These are phyloP conservation scores for Penicillium concentricum DNA, from an alignment of 2,329 filamentous ascomycete species.

Conservation along the genomic window DNA sequence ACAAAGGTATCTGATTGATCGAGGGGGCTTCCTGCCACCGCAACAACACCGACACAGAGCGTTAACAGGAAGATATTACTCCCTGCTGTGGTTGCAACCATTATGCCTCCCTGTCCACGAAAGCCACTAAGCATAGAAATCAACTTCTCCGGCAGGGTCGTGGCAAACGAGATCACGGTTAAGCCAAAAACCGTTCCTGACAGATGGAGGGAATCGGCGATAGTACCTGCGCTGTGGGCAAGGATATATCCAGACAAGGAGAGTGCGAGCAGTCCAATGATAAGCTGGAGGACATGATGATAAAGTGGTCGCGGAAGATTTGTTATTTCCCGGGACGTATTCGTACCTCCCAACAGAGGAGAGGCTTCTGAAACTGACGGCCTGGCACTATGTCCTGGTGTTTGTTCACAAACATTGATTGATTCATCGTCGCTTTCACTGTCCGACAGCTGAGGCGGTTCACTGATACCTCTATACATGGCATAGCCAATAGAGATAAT, in stretches of 20 bases:
- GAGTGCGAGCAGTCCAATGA: conserved; percentile 47
- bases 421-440: conserved; percentile 40
- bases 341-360: conserved; percentile 16
- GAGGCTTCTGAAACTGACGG: conserved; percentile 15
- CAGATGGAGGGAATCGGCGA: conserved; percentile 43
- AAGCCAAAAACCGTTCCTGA: conserved; percentile 51
- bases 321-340: neutral
- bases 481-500: conserved; percentile 45
- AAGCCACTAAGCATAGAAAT: conserved; percentile 50
- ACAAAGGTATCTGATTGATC: conserved; percentile 16
- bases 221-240: conserved; percentile 44
- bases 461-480: conserved; percentile 46
- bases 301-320: conserved; percentile 24
- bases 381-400: neutral
- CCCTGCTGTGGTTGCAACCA: conserved; percentile 54
- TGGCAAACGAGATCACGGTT: conserved; percentile 52
- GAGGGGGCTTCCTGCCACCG: conserved; percentile 7
- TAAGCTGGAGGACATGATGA: conserved; percentile 45
- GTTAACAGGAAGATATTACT: conserved; percentile 57
- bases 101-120: conserved; percentile 49
- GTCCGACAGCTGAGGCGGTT: conserved; percentile 45
- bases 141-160: conserved; percentile 56
- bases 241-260: conserved; percentile 52
- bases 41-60: conserved; percentile 46
- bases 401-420: conserved; percentile 7